Evolutionary conservation across 2,329 filamentous ascomycete genomes (phyloP).

Genomic region (Fusarium sp.): DNA sequence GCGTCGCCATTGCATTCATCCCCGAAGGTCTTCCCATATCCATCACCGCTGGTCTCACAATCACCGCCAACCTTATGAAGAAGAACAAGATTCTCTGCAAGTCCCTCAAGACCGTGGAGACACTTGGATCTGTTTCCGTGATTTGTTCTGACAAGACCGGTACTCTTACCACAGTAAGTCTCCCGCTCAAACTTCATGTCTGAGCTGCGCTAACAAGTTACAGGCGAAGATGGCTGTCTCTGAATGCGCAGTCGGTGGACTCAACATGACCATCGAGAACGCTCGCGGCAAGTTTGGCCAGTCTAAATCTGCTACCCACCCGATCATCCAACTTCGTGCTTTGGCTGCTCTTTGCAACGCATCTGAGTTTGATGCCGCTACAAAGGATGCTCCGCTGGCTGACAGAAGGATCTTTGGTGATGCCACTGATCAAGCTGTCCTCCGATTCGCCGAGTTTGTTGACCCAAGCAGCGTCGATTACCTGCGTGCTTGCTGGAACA

Average conservation of each 20-base stretch:
- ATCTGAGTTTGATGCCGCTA: conserved; percentile 76
- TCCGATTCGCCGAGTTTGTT: conserved; percentile 71
- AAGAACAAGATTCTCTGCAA: conserved; percentile 84
- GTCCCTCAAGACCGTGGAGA: conserved; percentile 81
- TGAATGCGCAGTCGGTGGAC: conserved; percentile 68
- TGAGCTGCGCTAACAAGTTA: conserved; percentile 36
- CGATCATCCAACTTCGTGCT: conserved; percentile 67
- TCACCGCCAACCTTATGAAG: conserved; percentile 79
- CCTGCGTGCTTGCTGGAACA: conserved; percentile 70
- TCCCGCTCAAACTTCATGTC: too few relatives aligned
- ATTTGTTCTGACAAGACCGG: conserved; percentile 84
- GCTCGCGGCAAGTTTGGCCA: conserved; percentile 54
- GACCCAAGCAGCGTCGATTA: conserved; percentile 63
- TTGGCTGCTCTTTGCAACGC: conserved; percentile 77
- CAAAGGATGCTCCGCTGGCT: conserved; percentile 65
- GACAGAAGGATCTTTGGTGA: conserved; percentile 76
- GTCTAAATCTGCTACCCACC: conserved; percentile 41
- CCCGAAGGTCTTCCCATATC: conserved; percentile 79
- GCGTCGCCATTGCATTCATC: conserved; percentile 78
- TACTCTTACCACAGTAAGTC: conserved; percentile 62
- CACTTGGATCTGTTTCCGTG: conserved; percentile 75
- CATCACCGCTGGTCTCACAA: conserved; percentile 75
- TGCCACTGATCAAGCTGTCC: conserved; percentile 78
- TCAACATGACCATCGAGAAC: conserved; percentile 60
- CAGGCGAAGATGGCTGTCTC: conserved; percentile 80